These are phyloP conservation scores for Mortierella alpina DNA, from an alignment of 192 early-diverging fungal species.

Conservation along the genomic window DNA sequence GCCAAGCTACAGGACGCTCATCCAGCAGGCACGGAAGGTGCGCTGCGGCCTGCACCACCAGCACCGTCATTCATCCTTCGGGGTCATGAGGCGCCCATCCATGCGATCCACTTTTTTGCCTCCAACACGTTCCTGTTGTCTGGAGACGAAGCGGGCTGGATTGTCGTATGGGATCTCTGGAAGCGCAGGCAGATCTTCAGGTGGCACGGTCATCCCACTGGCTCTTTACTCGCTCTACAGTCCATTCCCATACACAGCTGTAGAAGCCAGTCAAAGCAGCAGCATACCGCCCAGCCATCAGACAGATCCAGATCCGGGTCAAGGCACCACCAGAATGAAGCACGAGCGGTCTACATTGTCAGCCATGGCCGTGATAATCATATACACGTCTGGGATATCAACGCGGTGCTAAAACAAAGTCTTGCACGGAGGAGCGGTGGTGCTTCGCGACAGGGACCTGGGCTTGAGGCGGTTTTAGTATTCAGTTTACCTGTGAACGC, in stretches of 20 bases:
- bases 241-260: slow-evolving; percentile 9
- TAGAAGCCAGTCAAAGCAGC: slow-evolving; percentile 12
- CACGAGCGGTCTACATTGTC: slow-evolving; percentile 8
- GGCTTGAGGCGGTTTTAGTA: not conserved
- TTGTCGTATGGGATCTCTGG: slow-evolving; percentile 49
- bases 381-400: slow-evolving; percentile 54
- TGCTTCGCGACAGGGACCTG: not conserved
- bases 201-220: slow-evolving; percentile 38
- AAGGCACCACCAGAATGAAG: not conserved
- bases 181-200: slow-evolving; percentile 38
- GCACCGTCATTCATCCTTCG: slow-evolving; percentile 55
- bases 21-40: not conserved
- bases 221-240: slow-evolving; percentile 23
- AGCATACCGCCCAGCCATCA: slow-evolving; percentile 2
- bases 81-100: slow-evolving; percentile 50
- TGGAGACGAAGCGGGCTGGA: slow-evolving; percentile 49
- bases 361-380: slow-evolving; percentile 57
- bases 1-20: not conserved
- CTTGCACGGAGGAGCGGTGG: not conserved
- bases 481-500: slow-evolving; percentile 52
- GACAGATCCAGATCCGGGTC: not conserved
- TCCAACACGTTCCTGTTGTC: slow-evolving; percentile 47
- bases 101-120: slow-evolving; percentile 47
- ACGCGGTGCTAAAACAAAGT: slow-evolving; percentile 12
- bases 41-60: slow-evolving; percentile 28